phyloP scores from a whole-genome alignment of 306 rosid genomes.

The Gillenia trifoliata region DNA sequence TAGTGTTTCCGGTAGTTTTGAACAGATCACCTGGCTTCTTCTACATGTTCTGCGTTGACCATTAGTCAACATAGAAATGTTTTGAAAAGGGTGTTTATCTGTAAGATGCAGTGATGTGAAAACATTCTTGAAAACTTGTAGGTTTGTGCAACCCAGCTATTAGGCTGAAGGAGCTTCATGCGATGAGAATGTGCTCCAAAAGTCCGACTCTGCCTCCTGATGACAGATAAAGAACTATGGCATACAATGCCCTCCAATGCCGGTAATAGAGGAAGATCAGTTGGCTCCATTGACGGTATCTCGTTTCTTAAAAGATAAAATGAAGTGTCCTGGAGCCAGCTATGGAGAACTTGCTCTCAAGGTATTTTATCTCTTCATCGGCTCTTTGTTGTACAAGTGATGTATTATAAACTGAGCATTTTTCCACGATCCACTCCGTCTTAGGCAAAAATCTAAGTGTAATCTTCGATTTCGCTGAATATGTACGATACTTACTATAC shows the following conservation, averaged over 20 bases:
- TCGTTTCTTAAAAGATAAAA: not conserved
- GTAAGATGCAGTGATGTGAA: not conserved
- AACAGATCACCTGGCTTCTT: not conserved
- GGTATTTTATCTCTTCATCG: not conserved
- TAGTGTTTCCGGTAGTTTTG: not conserved
- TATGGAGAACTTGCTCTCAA: not conserved
- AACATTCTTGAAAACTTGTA: constrained; percentile 12
- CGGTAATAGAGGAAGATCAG: not conserved
- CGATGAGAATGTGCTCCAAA: constrained; percentile 32
- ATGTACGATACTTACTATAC: not conserved
- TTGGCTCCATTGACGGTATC: not conserved
- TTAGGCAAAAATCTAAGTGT: not conserved
- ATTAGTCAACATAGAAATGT: not conserved
- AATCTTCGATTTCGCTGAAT: not conserved
- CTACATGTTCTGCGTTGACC: not conserved
- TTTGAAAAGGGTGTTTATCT: not conserved
- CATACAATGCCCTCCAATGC: not conserved
- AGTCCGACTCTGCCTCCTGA: constrained; percentile 33
- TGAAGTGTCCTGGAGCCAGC: not conserved
- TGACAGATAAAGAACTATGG: constrained; percentile 1
- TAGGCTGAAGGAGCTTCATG: constrained; percentile 35
- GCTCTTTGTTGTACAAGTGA: not conserved
- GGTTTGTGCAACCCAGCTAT: constrained; percentile 33
- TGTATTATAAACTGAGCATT: not conserved
- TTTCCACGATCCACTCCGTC: not conserved